phyloP scores from a whole-genome alignment of 768 basidiomycete genomes.

The Cystofilobasidium ferigula region DNA sequence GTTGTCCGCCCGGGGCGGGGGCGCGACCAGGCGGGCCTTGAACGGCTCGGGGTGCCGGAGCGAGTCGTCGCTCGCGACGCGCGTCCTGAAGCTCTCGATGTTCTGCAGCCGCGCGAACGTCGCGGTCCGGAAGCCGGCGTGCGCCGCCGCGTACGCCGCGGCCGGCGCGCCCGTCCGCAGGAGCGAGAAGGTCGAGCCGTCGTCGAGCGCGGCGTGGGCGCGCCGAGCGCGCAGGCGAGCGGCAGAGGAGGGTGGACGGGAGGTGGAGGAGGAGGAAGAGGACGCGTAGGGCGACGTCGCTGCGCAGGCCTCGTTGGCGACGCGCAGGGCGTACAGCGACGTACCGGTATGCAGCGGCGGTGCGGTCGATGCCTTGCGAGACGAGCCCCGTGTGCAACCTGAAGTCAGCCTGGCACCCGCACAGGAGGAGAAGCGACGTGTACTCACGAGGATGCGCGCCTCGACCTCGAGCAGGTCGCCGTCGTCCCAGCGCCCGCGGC shows the following conservation, averaged over 20 bases:
- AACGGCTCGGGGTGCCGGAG: neutral
- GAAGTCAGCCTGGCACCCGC: neutral
- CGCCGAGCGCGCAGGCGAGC: neutral
- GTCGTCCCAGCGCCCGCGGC: conserved; percentile 35
- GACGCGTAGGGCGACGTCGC: conserved; percentile 31
- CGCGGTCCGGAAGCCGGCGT: neutral
- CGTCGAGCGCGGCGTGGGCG: neutral
- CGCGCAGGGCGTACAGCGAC: conserved; percentile 35
- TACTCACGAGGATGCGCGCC: conserved; percentile 39
- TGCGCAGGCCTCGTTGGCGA: conserved; percentile 35
- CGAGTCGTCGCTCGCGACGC: neutral
- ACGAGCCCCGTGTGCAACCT: conserved; percentile 1
- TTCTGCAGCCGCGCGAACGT: conserved; percentile 15
- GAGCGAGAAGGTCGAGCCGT: neutral
- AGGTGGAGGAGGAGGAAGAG: neutral
- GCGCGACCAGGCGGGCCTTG: neutral
- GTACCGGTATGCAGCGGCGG: conserved; percentile 38
- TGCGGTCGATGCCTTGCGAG: conserved; percentile 37
- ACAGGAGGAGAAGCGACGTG: neutral
- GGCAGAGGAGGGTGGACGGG: neutral
- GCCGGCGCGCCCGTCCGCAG: conserved; percentile 6
- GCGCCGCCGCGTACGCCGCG: neutral
- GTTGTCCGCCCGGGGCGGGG: neutral
- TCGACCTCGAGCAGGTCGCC: conserved; percentile 39
- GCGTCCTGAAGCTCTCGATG: conserved; percentile 18